A percentile compares a stretch with the other conserved stretches of the same genome.
These are phyloP conservation scores for Periconia macrospinosa DNA, from an alignment of 2,329 filamentous ascomycete species.

Conservation along the genomic window DNA sequence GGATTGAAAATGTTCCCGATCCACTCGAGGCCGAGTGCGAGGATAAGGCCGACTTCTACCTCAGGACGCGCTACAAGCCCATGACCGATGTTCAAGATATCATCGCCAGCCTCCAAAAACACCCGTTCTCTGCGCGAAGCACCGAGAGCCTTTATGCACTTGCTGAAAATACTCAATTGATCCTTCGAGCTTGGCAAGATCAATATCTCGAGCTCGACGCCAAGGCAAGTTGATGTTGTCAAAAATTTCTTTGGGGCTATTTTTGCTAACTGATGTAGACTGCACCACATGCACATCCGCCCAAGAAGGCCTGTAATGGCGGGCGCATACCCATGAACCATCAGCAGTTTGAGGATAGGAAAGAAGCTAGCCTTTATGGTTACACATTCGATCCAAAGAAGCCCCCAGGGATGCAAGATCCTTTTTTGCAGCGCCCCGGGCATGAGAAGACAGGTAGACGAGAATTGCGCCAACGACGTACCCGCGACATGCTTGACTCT, in stretches of 20 bases:
- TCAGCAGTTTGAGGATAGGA: slow-evolving; percentile 60
- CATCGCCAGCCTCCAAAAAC: slow-evolving; percentile 48
- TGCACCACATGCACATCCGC: slow-evolving; percentile 52
- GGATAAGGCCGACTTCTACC: slow-evolving; percentile 45
- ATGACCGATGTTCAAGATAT: slow-evolving; percentile 48
- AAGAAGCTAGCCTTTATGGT: slow-evolving; percentile 63
- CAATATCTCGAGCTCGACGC: slow-evolving; percentile 61
- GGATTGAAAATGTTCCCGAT: slow-evolving; percentile 27
- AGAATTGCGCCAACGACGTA: slow-evolving; percentile 50
- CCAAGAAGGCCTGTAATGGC: slow-evolving; percentile 55
- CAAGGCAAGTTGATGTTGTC: slow-evolving; percentile 23
- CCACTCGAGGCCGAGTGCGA: slow-evolving; percentile 40
- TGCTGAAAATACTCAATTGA: slow-evolving; percentile 57
- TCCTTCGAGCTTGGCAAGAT: slow-evolving; percentile 60
- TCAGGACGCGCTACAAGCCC: slow-evolving; percentile 45
- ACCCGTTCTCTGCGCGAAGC: slow-evolving; percentile 46
- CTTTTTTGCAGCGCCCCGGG: slow-evolving; percentile 55
- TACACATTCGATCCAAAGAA: slow-evolving; percentile 60
- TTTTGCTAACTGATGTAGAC: slow-evolving; percentile 43
- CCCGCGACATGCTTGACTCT: slow-evolving; percentile 42
- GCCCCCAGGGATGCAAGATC: slow-evolving; percentile 56
- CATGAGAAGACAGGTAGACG: slow-evolving; percentile 49
- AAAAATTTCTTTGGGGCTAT: not conserved
- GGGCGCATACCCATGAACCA: slow-evolving; percentile 50
- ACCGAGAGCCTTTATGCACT: slow-evolving; percentile 58